phyloP scores from a whole-genome alignment of 2,329 filamentous ascomycete genomes.

The Clarireedia paspali region DNA sequence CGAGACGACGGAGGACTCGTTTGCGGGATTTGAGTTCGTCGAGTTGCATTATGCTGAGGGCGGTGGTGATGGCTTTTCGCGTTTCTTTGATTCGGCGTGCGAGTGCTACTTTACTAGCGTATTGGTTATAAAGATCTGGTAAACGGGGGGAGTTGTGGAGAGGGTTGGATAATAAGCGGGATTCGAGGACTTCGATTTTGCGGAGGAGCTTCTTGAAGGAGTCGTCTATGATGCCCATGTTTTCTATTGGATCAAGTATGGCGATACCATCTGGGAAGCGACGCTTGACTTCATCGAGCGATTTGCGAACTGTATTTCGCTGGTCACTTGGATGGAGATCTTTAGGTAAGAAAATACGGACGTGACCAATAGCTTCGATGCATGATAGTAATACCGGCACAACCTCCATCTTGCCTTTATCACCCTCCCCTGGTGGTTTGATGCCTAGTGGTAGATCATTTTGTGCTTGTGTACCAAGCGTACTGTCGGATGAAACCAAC shows the following conservation, averaged over 20 bases:
- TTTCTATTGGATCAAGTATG: conserved; percentile 84
- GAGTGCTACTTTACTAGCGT: conserved; percentile 70
- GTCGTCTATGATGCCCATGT: conserved; percentile 91
- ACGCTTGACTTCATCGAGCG: conserved; percentile 69
- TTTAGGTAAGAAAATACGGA: conserved; percentile 75
- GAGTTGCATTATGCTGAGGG: conserved; percentile 82
- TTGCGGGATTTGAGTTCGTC: conserved; percentile 96
- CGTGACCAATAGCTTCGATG: conserved; percentile 74
- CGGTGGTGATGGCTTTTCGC: conserved; percentile 80
- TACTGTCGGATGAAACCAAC: conserved; percentile 44
- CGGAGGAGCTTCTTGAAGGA: conserved; percentile 86
- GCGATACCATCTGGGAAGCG: conserved; percentile 91
- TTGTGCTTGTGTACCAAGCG: conserved; percentile 47
- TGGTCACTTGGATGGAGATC: conserved; percentile 64
- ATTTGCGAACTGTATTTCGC: conserved; percentile 58
- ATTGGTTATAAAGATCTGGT: conserved; percentile 78
- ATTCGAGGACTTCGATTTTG: conserved; percentile 96
- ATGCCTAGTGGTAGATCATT: conserved; percentile 59
- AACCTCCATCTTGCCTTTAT: conserved; percentile 67
- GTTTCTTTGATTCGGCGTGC: conserved; percentile 74
- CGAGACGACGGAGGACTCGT: conserved; percentile 84
- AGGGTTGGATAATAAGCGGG: conserved; percentile 78
- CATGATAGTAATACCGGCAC: conserved; percentile 83
- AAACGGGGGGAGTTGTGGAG: conserved; percentile 85
- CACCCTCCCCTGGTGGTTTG: conserved; percentile 50